Percentiles rank a stretch among this genome's conserved stretches.
Conservation (phyloP, 2,329 filamentous ascomycete genomes). For the Verticillium isaacii region DNA sequence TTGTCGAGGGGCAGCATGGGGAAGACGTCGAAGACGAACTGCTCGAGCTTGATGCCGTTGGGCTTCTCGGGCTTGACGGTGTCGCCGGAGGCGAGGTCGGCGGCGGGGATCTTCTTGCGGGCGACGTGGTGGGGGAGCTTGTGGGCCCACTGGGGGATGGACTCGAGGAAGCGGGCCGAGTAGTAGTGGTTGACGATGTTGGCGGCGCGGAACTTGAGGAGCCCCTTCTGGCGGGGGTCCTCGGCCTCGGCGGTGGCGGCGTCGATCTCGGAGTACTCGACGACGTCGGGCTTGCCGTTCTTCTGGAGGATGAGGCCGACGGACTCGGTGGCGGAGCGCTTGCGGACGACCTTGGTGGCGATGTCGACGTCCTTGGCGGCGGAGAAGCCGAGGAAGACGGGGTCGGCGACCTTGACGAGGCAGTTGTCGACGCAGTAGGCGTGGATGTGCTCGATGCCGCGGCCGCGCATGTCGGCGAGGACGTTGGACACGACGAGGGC, state of each 20-base stretch:
- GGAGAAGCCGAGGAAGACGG: slow-evolving; percentile 90
- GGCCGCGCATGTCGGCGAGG: slow-evolving; percentile 80
- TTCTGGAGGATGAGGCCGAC: slow-evolving; percentile 92
- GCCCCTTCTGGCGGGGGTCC: slow-evolving; percentile 71
- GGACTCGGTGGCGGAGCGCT: slow-evolving; percentile 92
- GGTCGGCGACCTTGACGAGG: slow-evolving; percentile 97
- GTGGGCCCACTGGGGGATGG: slow-evolving; percentile 80
- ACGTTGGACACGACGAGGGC: slow-evolving; percentile 78
- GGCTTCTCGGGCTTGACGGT: slow-evolving; percentile 87
- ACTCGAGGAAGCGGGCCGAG: slow-evolving; percentile 86
- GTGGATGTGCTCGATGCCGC: slow-evolving; percentile 91
- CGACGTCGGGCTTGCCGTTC: slow-evolving; percentile 94
- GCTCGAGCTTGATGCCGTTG: slow-evolving; percentile 98
- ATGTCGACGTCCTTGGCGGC: slow-evolving; percentile 88
- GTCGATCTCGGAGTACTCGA: slow-evolving; percentile 98
- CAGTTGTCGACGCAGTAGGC: slow-evolving; percentile 99
- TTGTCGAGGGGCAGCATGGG: slow-evolving; percentile 78
- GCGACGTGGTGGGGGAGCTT: slow-evolving; percentile 93
- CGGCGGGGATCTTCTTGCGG: slow-evolving; percentile 93
- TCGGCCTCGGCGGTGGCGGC: slow-evolving; percentile 80
- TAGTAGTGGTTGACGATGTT: slow-evolving; percentile 99
- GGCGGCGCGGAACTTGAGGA: slow-evolving; percentile 93
- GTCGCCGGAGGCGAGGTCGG: slow-evolving; percentile 72
- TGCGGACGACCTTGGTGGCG: slow-evolving; percentile 98
- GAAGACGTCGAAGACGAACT: slow-evolving; percentile 99